A percentile compares a stretch with the other conserved stretches of the same genome.
phyloP scores from a whole-genome alignment of 163 green algal genomes.

The Prototheca wickerhamii region DNA sequence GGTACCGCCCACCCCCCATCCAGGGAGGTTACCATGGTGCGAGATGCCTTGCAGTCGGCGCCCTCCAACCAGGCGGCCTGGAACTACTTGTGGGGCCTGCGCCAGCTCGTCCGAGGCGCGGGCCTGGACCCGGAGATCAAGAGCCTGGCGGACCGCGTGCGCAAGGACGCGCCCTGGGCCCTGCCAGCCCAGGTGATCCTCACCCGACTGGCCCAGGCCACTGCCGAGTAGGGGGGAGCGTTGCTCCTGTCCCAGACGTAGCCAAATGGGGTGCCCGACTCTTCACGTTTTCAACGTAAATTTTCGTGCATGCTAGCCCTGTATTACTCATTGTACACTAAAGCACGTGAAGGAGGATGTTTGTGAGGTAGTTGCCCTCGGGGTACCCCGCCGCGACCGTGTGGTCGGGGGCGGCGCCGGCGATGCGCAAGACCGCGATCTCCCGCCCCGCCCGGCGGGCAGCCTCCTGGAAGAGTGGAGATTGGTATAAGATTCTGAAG shows the following conservation, averaged over 20 bases:
- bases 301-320: too few relatives aligned
- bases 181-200: not conserved
- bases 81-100: constrained; percentile 45
- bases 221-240: too few relatives aligned
- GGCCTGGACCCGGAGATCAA: not conserved
- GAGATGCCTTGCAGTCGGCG: constrained; percentile 27
- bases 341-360: constrained; percentile 48
- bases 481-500: not conserved
- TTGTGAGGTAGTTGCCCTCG: constrained; percentile 74
- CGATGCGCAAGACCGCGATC: constrained; percentile 54
- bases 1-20: too few relatives aligned
- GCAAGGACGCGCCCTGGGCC: not conserved
- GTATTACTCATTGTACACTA: too few relatives aligned
- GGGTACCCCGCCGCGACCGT: constrained; percentile 55
- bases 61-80: constrained; percentile 73
- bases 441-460: constrained; percentile 24
- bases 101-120: constrained; percentile 6
- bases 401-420: constrained; percentile 64
- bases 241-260: too few relatives aligned
- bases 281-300: too few relatives aligned
- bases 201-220: too few relatives aligned
- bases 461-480: constrained; percentile 14
- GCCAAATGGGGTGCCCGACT: too few relatives aligned
- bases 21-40: constrained; percentile 49
- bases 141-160: not conserved